Evolutionary conservation across 2,329 filamentous ascomycete genomes (phyloP), one percentile per base, ranked within the genome.

Genomic region (Aspergillus sp.): DNA sequence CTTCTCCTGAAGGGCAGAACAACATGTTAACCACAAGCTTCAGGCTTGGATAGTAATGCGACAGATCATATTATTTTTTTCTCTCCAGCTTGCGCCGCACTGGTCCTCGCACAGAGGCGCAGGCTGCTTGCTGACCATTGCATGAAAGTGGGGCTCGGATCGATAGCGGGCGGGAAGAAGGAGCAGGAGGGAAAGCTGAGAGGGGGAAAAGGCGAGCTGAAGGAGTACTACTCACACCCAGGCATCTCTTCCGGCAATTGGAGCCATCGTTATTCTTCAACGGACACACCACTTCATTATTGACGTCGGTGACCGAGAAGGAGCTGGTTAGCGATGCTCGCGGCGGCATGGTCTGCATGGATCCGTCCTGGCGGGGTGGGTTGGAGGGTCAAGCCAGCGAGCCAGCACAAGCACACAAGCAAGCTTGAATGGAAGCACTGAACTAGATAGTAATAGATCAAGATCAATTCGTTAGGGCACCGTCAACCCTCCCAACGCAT

Each of bases 281-380:
- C 69, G 95, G 95, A 80, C 95, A 99, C 74, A 97, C 91, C 75
- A 99, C 95, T 81, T 98, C 94, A 78, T 96, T 96, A 79, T 91
- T 94, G 78, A 90, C 86, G 83, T 97, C 92, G 52, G 91, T 91
- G 72, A 96, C 91, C 68, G 92, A 93, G 79, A 97, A 97, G 67
- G 92, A 95, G 74, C 91, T 91, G 65, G 91, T 95, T 74, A 96
- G 84, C 68, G 91, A 89, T 72, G 90, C 87, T 85, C 91, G 88
- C 74, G 92, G 92, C 81, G 93, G 92, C 93, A 97, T 97, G 80
- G 80, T 82, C 76, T 82, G 78, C 79, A 80, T 79, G 70, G 76
- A 76, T 65, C 67, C 63, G 66, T 67, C 55, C 58, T 60, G 61
- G 63, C 58, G 65, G 64, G 61, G 64, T 65, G 57, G 55, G 53